These are phyloP conservation scores for Zasmidium cellare DNA, from an alignment of 2,329 filamentous ascomycete genomes.

Conservation along the genomic window DNA sequence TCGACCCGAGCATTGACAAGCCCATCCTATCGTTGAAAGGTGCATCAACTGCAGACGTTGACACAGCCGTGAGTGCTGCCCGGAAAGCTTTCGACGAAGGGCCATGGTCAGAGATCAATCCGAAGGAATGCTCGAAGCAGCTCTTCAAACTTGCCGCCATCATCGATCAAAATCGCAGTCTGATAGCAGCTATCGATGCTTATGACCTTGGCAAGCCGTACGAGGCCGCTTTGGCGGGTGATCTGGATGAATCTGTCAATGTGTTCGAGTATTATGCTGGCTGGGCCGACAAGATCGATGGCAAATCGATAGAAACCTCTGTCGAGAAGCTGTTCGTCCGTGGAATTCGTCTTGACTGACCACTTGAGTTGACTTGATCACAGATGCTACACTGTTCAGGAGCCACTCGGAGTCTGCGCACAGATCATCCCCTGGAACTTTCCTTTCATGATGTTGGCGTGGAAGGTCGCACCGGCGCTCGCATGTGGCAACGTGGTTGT, in stretches of 20 bases:
- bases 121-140: slow-evolving; percentile 41
- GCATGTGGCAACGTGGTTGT: slow-evolving; percentile 58
- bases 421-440: slow-evolving; percentile 75
- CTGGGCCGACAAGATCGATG: slow-evolving; percentile 52
- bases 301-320: slow-evolving; percentile 49
- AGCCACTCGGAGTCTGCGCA: slow-evolving; percentile 25
- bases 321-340: slow-evolving; percentile 59
- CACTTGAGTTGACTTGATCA: no score
- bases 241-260: slow-evolving; percentile 53
- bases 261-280: slow-evolving; percentile 46
- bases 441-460: slow-evolving; percentile 60
- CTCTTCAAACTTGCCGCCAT: slow-evolving; percentile 50
- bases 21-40: slow-evolving; percentile 60
- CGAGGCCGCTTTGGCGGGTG: slow-evolving; percentile 39
- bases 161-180: slow-evolving; percentile 42
- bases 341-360: slow-evolving; percentile 35
- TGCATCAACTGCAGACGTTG: slow-evolving; percentile 65
- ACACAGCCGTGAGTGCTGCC: slow-evolving; percentile 68
- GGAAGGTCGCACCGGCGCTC: slow-evolving; percentile 71
- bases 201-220: slow-evolving; percentile 54
- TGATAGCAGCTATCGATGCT: slow-evolving; percentile 49
- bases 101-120: slow-evolving; percentile 29
- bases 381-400: slow-evolving; percentile 42
- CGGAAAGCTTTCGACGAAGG: slow-evolving; percentile 62
- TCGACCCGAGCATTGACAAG: slow-evolving; percentile 9